A percentile compares a stretch with the other conserved stretches of the same genome.
Evolutionary conservation across 495 filamentous ascomycete genomes (phyloP).

Genomic region (Lichina pygmaea): DNA sequence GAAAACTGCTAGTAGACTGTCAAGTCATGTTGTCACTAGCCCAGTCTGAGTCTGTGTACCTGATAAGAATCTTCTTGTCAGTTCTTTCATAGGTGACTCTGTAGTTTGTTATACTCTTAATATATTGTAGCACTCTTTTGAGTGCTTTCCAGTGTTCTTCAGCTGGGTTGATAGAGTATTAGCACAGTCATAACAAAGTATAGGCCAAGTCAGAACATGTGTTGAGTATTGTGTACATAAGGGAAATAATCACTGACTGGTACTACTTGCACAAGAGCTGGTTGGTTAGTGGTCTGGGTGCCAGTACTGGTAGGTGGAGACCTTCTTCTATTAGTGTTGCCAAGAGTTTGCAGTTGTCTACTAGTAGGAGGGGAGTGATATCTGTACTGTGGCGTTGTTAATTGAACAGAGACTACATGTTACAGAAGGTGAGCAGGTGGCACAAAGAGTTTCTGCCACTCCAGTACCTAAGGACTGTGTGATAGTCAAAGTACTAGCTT

Average conservation of each 20-base stretch:
- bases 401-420: too few relatives aligned
- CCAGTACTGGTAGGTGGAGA: not conserved
- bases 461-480: too few relatives aligned
- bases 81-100: not conserved
- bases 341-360: too few relatives aligned
- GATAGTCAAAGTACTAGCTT: too few relatives aligned
- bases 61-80: not conserved
- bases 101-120: not conserved
- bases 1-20: constrained; percentile 12
- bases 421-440: too few relatives aligned
- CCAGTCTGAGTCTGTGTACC: constrained; percentile 1
- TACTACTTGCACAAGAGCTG: not conserved
- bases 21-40: not conserved
- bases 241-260: constrained; percentile 1
- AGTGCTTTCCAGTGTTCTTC: not conserved
- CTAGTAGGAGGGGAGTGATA: too few relatives aligned
- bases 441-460: too few relatives aligned
- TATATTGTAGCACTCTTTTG: constrained; percentile 1
- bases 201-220: constrained; percentile 5
- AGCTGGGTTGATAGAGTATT: not conserved
- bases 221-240: constrained; percentile 3
- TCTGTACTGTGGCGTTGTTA: too few relatives aligned
- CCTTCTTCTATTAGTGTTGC: not conserved
- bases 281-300: not conserved
- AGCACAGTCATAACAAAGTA: not conserved